Evolutionary conservation across 805 yeast species (phyloP), one percentile per base, ranked within the genome.

Genomic region (Wickerhamomyces queroliae): DNA sequence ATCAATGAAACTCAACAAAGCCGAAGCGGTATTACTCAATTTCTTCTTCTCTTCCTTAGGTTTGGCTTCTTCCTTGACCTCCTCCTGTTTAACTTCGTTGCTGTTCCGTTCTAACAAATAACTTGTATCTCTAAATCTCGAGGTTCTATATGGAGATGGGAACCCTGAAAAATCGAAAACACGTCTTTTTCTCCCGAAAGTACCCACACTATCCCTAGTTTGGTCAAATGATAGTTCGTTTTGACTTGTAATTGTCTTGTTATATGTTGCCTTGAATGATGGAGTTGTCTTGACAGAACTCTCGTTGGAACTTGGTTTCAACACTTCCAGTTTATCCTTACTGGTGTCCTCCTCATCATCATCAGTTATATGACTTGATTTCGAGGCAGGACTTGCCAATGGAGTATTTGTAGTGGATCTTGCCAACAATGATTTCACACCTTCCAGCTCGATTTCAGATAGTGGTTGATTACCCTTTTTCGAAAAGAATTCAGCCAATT

Each of bases 381-480:
- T 46, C 4, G 51, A 40, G 2, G 18, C 15, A n/a, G 41, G 37
- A 25, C 30, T 22, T 45, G 55, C 32, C 35, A 47, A 52, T 6
- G 58, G 56, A 36, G 55, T n/a, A n/a, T n/a, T 50, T 2, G 62
- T 52, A 40, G 62, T 58, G 6, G 69, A 63, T 44, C 68, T 72
- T 16, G 64, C 63, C 43, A 74, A 65, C 15, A 85, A 59, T 6
- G 89, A 74, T 44, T 80, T 56, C 1, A 86, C 91, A n/a, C 95
- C 95, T 59, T 83, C 91, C 51, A 80, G 72, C 56, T 87, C 95
- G 32, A 85, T 67, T 19, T 80, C 87, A 12, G 80, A 68, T 44
- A 87, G 65, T 5, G 91, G 88, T n/a, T 62, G 62, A 40, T 78
- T 74, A n/a, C 95, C 95, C 56, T 84, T 86, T 33, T 63, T 66